A percentile compares a stretch with the other conserved stretches of the same genome.
Conservation (phyloP, 306 rosid species). For the Abrus pulchellus region DNA sequence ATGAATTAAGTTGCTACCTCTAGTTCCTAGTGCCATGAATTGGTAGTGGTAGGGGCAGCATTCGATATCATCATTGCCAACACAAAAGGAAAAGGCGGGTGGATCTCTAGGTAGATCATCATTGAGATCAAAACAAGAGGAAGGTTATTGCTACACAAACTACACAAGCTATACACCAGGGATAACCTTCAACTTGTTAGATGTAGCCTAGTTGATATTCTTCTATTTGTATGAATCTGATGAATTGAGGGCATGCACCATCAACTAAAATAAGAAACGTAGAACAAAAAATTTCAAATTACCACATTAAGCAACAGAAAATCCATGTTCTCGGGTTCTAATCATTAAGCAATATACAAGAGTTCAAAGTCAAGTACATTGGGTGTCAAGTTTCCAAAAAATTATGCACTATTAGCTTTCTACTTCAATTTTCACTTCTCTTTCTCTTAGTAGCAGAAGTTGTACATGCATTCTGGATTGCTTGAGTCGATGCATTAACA, state of each 20-base stretch:
- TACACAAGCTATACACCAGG: too few relatives aligned
- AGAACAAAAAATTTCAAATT: not conserved
- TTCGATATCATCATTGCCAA: too few relatives aligned
- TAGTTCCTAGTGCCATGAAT: too few relatives aligned
- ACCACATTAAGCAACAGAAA: slow-evolving; percentile 21
- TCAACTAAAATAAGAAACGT: slow-evolving; percentile 10
- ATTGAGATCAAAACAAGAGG: too few relatives aligned
- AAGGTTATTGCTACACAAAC: too few relatives aligned
- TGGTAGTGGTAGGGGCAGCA: too few relatives aligned
- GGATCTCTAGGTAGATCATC: not conserved
- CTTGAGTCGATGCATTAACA: slow-evolving; percentile 54
- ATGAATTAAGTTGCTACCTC: too few relatives aligned
- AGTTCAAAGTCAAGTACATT: slow-evolving; percentile 33
- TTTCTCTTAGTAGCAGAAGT: slow-evolving; percentile 55
- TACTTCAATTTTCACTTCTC: slow-evolving; percentile 42
- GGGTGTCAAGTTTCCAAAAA: not conserved
- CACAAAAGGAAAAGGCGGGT: not conserved
- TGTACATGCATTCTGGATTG: slow-evolving; percentile 44
- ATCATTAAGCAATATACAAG: not conserved
- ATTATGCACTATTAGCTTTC: slow-evolving; percentile 23
- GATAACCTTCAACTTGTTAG: too few relatives aligned
- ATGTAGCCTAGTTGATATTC: too few relatives aligned
- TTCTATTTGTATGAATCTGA: not conserved
- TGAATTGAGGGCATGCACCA: not conserved
- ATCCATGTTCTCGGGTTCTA: slow-evolving; percentile 5